phyloP scores from a whole-genome alignment of 192 early-diverging fungal species.

The Gigaspora rosea region DNA sequence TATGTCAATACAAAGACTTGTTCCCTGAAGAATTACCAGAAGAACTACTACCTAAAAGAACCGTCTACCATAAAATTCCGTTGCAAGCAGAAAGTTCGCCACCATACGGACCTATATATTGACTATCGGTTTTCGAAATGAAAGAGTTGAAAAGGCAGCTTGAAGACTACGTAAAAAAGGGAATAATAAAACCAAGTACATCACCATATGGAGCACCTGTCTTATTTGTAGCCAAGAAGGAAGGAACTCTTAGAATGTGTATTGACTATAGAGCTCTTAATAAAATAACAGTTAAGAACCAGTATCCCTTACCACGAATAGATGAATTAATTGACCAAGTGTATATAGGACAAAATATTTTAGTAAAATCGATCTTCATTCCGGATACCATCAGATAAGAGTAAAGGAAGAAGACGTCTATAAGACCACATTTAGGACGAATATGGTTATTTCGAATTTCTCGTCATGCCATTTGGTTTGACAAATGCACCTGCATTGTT shows the following conservation, averaged over 20 bases:
- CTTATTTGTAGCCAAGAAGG: conserved; percentile 26
- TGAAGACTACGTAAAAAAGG: conserved; percentile 8
- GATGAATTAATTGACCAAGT: conserved; percentile 20
- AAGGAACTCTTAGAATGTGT: conserved; percentile 42
- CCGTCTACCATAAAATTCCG: conserved; percentile 21
- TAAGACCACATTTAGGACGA: conserved; percentile 52
- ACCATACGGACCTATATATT: conserved; percentile 31
- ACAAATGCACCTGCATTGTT: conserved; percentile 64
- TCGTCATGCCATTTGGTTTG: conserved; percentile 65
- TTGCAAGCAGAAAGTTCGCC: conserved; percentile 16
- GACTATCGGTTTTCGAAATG: conserved; percentile 35
- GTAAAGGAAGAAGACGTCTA: conserved; percentile 32
- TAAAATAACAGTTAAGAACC: conserved; percentile 45
- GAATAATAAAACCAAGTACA: conserved; percentile 28
- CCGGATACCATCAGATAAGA: conserved; percentile 43
- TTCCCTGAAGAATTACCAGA: conserved; percentile 12
- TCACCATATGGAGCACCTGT: conserved; percentile 29
- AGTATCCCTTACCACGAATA: conserved; percentile 47
- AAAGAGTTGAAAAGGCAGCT: conserved; percentile 40
- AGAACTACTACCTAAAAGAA: conserved; percentile 24
- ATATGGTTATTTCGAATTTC: conserved; percentile 53
- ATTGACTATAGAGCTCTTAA: conserved; percentile 54
- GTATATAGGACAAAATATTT: conserved; percentile 24
- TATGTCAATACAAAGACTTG: background rate
- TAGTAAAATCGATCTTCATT: conserved; percentile 32